These are phyloP conservation scores for Tuber melanosporum DNA, from an alignment of 495 filamentous ascomycete genomes.

Conservation along the genomic window DNA sequence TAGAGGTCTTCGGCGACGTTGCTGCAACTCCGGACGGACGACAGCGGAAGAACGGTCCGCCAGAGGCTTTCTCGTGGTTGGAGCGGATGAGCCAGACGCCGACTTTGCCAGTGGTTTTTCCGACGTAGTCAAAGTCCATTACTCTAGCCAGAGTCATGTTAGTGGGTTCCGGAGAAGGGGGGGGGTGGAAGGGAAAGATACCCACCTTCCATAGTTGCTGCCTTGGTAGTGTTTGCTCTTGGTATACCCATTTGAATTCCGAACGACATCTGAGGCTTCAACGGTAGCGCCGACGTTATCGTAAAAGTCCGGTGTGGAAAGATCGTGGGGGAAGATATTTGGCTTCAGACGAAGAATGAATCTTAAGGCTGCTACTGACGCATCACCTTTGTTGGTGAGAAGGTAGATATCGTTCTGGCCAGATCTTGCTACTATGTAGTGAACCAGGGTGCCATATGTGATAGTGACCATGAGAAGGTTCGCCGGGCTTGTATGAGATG, in stretches of 20 bases:
- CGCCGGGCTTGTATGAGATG: constrained; percentile 20
- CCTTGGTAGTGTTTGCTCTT: constrained; percentile 30
- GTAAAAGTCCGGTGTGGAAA: constrained; percentile 23
- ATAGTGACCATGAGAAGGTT: constrained; percentile 24
- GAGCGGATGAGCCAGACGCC: constrained; percentile 27
- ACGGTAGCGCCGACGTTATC: constrained; percentile 16
- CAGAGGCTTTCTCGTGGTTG: constrained; percentile 47
- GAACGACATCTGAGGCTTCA: constrained; percentile 20
- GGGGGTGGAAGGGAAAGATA: neutral
- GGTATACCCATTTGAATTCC: constrained; percentile 17
- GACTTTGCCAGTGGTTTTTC: constrained; percentile 24
- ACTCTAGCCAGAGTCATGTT: constrained; percentile 6
- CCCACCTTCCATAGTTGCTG: constrained; percentile 27
- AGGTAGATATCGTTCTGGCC: constrained; percentile 28
- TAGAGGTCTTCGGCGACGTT: constrained; percentile 24
- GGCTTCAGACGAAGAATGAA: constrained; percentile 29
- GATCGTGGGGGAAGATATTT: constrained; percentile 21
- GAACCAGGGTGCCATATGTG: constrained; percentile 21
- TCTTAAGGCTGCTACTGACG: constrained; percentile 21
- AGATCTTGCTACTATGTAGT: constrained; percentile 24
- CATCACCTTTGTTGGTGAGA: constrained; percentile 25
- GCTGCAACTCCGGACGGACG: constrained; percentile 27
- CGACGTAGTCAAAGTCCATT: constrained; percentile 28
- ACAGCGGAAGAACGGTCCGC: constrained; percentile 46
- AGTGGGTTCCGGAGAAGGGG: neutral